phyloP scores from a whole-genome alignment of 1,139 yeast genomes.

The Chernovozyma sophiae-reginae region DNA sequence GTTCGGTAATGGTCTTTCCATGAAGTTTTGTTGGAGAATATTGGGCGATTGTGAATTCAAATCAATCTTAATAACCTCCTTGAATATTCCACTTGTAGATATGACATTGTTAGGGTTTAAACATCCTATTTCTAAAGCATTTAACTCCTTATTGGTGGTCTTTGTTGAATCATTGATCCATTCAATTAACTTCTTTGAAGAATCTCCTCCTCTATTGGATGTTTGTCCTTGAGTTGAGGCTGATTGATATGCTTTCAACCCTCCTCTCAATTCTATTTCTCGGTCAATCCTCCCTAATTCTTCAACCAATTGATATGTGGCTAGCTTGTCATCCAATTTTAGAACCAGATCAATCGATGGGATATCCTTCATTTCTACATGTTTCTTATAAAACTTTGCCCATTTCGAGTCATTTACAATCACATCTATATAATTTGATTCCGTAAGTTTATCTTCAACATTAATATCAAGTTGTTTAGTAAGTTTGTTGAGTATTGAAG shows the following conservation, averaged over 20 bases:
- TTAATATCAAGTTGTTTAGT: constrained; percentile 8
- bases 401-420: neutral
- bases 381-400: constrained; percentile 4
- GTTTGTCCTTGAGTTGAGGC: constrained; percentile 88
- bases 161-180: constrained; percentile 48
- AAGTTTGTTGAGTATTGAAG: constrained; percentile 28
- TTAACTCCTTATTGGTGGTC: constrained; percentile 12
- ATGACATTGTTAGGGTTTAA: constrained; percentile 65
- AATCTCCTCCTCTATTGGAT: constrained; percentile 79
- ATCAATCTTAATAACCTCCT: constrained; percentile 61
- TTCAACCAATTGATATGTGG: constrained; percentile 14
- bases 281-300: constrained; percentile 53
- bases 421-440: constrained; percentile 20
- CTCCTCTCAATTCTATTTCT: constrained; percentile 62
- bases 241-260: constrained; percentile 69
- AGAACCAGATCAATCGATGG: constrained; percentile 8
- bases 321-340: constrained; percentile 18
- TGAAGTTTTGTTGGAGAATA: constrained; percentile 76
- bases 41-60: constrained; percentile 72
- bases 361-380: constrained; percentile 7
- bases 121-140: constrained; percentile 81
- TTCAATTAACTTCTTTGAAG: constrained; percentile 66
- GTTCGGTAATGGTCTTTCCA: constrained; percentile 55
- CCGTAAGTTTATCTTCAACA: constrained; percentile 19
- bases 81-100: constrained; percentile 51